Conservation (phyloP, 23 red algal species). For the Gracilariopsis chorda region DNA sequence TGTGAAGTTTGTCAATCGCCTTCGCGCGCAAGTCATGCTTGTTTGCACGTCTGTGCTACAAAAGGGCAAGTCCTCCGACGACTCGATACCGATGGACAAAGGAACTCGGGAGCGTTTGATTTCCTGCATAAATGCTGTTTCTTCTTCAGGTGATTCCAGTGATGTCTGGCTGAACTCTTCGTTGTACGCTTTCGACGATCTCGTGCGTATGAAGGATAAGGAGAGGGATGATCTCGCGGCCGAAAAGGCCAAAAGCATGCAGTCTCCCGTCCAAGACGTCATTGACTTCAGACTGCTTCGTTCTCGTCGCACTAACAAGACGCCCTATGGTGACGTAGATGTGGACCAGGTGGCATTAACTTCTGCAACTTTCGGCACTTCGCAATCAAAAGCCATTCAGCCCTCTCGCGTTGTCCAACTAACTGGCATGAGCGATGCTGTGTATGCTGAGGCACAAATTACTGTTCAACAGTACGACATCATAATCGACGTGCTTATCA, state of each 20-base stretch:
- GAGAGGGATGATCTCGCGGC: constrained; percentile 56
- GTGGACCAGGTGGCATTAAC: constrained; percentile 52
- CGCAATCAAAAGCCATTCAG: constrained; percentile 50
- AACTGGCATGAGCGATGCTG: constrained; percentile 93
- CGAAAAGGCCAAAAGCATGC: constrained; percentile 74
- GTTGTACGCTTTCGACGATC: constrained; percentile 72
- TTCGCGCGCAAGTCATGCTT: constrained; percentile 87
- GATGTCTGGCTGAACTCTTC: constrained; percentile 69
- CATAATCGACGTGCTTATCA: constrained; percentile 86
- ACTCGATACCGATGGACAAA: constrained; percentile 70
- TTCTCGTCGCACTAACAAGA: constrained; percentile 52
- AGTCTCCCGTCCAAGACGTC: constrained; percentile 75
- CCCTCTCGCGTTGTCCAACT: constrained; percentile 79
- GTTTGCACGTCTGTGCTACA: constrained; percentile 81
- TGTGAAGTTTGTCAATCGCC: constrained; percentile 34
- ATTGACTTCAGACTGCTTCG: constrained; percentile 90
- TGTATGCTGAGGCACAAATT: constrained; percentile 98
- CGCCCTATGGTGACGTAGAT: constrained; percentile 62
- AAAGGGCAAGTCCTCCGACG: constrained; percentile 43
- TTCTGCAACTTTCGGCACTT: constrained; percentile 39
- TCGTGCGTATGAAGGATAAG: constrained; percentile 63
- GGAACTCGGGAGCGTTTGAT: constrained; percentile 83
- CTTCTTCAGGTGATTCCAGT: not conserved
- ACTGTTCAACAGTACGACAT: constrained; percentile 96
- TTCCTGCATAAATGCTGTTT: constrained; percentile 71